A percentile compares a stretch with the other conserved stretches of the same genome.
phyloP scores from a whole-genome alignment of 805 yeast genomes.

The Cyberlindnera americana region DNA sequence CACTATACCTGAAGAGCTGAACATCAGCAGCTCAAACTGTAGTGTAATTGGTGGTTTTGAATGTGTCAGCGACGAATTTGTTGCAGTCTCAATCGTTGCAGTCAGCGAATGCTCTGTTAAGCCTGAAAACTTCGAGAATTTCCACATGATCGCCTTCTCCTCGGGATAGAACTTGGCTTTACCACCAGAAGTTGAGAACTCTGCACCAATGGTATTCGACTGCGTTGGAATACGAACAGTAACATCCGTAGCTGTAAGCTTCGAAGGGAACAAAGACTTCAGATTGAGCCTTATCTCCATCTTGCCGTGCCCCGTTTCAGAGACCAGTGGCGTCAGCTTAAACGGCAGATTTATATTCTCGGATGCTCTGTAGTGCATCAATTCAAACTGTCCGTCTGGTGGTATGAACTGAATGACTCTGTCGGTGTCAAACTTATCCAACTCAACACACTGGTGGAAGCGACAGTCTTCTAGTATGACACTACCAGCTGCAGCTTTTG shows the following conservation, averaged over 20 bases:
- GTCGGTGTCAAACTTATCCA: constrained; percentile 62
- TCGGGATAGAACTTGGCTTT: constrained; percentile 66
- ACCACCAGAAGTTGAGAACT: constrained; percentile 51
- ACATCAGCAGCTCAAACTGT: constrained; percentile 67
- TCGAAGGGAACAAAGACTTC: constrained; percentile 57
- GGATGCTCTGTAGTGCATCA: constrained; percentile 66
- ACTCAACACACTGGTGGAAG: constrained; percentile 82
- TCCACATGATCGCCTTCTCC: constrained; percentile 66
- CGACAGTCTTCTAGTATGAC: constrained; percentile 72
- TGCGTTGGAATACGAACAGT: constrained; percentile 68
- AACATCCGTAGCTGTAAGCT: constrained; percentile 61
- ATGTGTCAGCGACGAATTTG: background rate
- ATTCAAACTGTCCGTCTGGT: constrained; percentile 84
- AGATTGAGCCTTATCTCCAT: constrained; percentile 59
- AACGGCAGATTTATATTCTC: constrained; percentile 70
- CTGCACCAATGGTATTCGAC: constrained; percentile 47
- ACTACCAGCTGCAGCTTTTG: constrained; percentile 43
- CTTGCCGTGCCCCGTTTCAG: constrained; percentile 39
- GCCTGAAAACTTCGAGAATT: constrained; percentile 63
- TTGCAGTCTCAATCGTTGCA: constrained; percentile 42
- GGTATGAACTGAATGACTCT: constrained; percentile 71
- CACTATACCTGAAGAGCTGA: constrained; percentile 69
- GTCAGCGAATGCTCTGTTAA: constrained; percentile 58
- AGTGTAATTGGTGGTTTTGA: constrained; percentile 72
- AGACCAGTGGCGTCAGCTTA: constrained; percentile 53